phyloP scores from a whole-genome alignment of 768 basidiomycete species.

The Podaxis pistillaris region DNA sequence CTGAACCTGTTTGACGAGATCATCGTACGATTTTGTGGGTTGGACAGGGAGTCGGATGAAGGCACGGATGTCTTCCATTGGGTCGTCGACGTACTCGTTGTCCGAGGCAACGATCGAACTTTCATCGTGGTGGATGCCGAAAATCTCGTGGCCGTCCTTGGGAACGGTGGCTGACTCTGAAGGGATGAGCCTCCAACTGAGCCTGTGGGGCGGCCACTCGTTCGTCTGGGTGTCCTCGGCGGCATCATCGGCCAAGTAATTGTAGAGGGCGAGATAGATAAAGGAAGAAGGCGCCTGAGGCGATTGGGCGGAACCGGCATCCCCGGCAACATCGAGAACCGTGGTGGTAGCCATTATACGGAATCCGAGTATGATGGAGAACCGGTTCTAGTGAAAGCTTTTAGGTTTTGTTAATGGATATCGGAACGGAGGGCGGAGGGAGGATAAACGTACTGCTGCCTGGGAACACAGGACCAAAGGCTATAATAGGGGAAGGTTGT shows the following conservation, averaged over 20 bases:
- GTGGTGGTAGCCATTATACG: conserved; percentile 6
- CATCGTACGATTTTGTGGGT: conserved; percentile 3
- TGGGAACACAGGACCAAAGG: conserved; percentile 5
- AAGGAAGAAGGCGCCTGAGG: background rate
- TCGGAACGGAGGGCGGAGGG: conserved; percentile 6
- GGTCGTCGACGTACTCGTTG: conserved; percentile 9
- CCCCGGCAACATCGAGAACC: conserved; percentile 7
- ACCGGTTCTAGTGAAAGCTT: conserved; percentile 3
- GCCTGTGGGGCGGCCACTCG: conserved; percentile 1
- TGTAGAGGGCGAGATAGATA: conserved; percentile 15
- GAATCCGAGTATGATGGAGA: conserved; percentile 8
- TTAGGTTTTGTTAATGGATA: background rate
- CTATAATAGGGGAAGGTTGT: conserved; percentile 8
- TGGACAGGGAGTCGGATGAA: conserved; percentile 11
- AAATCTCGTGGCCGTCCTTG: background rate
- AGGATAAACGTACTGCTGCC: conserved; percentile 8
- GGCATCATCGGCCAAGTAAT: background rate
- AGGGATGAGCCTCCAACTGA: conserved; percentile 14
- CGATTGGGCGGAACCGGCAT: background rate
- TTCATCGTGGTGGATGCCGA: conserved; percentile 11
- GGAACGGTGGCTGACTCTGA: conserved; percentile 5
- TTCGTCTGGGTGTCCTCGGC: background rate
- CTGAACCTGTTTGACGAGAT: conserved; percentile 4
- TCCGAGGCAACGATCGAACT: background rate
- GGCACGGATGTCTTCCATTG: conserved; percentile 9